Percentiles rank a stretch among this genome's conserved stretches.
Evolutionary conservation across 495 filamentous ascomycete genomes (phyloP).

Genomic region (Xylaria sp.): DNA sequence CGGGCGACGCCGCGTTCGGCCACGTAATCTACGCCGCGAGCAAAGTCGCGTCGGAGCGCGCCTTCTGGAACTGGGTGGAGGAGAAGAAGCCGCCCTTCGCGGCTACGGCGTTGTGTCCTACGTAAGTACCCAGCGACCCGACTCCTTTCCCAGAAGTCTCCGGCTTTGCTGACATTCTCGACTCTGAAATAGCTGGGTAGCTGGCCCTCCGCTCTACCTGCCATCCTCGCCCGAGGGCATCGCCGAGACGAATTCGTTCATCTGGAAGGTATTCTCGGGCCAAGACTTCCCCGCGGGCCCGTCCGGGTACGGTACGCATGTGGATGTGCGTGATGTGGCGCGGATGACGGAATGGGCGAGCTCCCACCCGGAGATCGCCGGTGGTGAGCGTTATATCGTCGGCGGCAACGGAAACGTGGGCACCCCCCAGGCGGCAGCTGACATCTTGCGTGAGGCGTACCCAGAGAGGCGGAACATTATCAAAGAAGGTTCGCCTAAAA

Average conservation of each 20-base stretch:
- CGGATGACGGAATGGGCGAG: constrained; percentile 45
- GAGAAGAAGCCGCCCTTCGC: constrained; percentile 31
- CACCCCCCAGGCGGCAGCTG: constrained; percentile 47
- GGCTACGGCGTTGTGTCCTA: constrained; percentile 33
- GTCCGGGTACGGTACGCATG: constrained; percentile 31
- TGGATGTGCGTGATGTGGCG: constrained; percentile 57
- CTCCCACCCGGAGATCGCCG: constrained; percentile 42
- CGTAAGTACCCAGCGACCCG: constrained; percentile 25
- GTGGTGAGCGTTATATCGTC: constrained; percentile 48
- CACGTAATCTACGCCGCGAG: constrained; percentile 48
- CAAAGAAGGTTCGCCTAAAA: constrained; percentile 44
- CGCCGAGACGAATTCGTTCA: constrained; percentile 28
- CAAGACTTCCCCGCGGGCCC: constrained; percentile 24
- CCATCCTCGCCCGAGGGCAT: constrained; percentile 33
- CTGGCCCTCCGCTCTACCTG: constrained; percentile 40
- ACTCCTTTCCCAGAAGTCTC: not conserved
- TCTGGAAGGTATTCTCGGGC: constrained; percentile 39
- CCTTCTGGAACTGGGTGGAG: constrained; percentile 40
- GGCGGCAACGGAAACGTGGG: constrained; percentile 31
- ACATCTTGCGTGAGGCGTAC: constrained; percentile 46
- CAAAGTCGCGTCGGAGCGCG: constrained; percentile 48
- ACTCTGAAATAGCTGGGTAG: constrained; percentile 32
- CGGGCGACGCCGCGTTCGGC: constrained; percentile 32
- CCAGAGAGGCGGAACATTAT: constrained; percentile 46
- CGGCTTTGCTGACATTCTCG: not conserved